Base-by-base conservation (phyloP, 306 rosid genomes). In the Prunus dulcis region DNA sequence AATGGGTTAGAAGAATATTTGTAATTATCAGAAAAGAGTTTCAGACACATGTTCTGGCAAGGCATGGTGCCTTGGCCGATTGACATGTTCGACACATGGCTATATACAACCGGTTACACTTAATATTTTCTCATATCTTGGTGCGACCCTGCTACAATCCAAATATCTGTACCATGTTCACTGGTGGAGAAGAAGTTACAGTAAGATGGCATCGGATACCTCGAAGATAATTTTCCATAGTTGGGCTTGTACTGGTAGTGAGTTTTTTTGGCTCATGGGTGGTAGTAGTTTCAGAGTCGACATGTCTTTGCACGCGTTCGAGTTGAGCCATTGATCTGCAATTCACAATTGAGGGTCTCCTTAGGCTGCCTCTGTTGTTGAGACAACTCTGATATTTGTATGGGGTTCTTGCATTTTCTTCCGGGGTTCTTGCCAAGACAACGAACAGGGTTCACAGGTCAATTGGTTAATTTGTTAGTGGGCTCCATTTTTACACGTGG, bases 141-240 rank as follows among this genome's bases (percentile, higher is more conserved):
- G 52, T 10, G 52, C 4, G 14, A 47, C 52, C 52, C 2, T 12
- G 52, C 52, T 47, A 47, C 52, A 2, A 13, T 10, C 52, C 52
- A 38, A 11, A 13, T 47, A 12, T 47, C 52, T 10, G 52, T 47
- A 9, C 15, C 52, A 47, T 10, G 2, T 60, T 62, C 45, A 62
- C 0, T 6, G 43, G 20, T 62, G 67, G 20, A 12, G 67, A 15
- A 41, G 19, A 41, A 41, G 46, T 45, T 12, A 67, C 6, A 46
- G 72, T 20, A 67, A 46, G 52, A 55, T 9, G 67, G 12, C 23
- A 73, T 41, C 43, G 6, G 76, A 56, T 88, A 93, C 98, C 98
- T 86, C 90, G 85, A 57, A 89, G 86, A 71, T 89, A 84, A 71
- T 89, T 95, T 82, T 91, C 91, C 78, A 89, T 53, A 63, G 93